These are phyloP conservation scores for Myxozyma lipomycoides DNA, from an alignment of 805 yeast genomes.

Conservation along the genomic window DNA sequence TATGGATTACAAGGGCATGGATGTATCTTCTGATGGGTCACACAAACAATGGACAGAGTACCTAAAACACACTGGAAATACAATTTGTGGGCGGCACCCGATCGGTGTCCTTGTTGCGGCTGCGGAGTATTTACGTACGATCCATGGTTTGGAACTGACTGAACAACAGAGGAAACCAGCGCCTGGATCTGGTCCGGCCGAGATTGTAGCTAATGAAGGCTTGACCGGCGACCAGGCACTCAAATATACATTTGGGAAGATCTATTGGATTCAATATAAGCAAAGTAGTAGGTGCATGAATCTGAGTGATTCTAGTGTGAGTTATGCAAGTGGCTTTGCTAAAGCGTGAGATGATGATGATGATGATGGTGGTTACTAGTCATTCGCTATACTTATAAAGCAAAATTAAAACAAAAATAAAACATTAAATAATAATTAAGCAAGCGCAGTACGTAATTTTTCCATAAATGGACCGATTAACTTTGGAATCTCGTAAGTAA, in stretches of 20 bases:
- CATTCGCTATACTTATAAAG: neutral
- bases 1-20: slow-evolving; percentile 71
- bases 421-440: slow-evolving; percentile 6
- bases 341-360: slow-evolving; percentile 8
- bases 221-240: slow-evolving; percentile 18
- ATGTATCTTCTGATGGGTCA: slow-evolving; percentile 51
- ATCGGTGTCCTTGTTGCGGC: slow-evolving; percentile 58
- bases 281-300: slow-evolving; percentile 21
- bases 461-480: slow-evolving; percentile 21
- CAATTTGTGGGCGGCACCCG: slow-evolving; percentile 91
- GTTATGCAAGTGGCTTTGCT: slow-evolving; percentile 28
- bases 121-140: slow-evolving; percentile 41
- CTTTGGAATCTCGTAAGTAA: slow-evolving; percentile 21
- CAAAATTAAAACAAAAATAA: neutral
- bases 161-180: slow-evolving; percentile 19
- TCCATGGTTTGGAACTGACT: slow-evolving; percentile 21
- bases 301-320: slow-evolving; percentile 23
- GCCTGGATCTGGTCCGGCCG: slow-evolving; percentile 16
- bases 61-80: slow-evolving; percentile 68
- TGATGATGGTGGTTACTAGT: neutral
- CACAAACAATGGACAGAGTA: slow-evolving; percentile 62
- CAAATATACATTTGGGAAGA: slow-evolving; percentile 23
- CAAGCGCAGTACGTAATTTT: slow-evolving; percentile 29
- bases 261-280: slow-evolving; percentile 25
- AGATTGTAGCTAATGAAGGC: slow-evolving; percentile 9